Base-by-base conservation (phyloP, 169 alveolate species). In the Plasmodium blacklocki region DNA sequence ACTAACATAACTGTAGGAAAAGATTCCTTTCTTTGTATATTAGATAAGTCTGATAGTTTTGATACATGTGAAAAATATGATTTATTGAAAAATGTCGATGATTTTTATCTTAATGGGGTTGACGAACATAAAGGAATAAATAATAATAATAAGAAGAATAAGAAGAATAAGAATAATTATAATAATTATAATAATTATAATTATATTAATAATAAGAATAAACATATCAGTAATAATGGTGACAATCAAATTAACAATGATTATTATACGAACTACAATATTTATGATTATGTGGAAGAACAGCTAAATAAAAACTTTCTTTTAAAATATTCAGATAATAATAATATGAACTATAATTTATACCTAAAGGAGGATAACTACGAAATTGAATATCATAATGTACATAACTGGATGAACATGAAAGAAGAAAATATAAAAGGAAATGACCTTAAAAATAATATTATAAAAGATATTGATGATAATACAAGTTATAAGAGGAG, bases 1-100 rank as follows among this genome's bases (percentile, higher is more conserved):
- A 86, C 92, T 7, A 86, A 86, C 9, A 56, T 86, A 45, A 86
- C 92, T 0, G 63, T 86, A 18, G 92, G 92, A 5, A 64, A 86
- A 21, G 92, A 86, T 32, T 70, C 92, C n/a, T 72, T 66, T 62
- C 56, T 86, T 6, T 86, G 92, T 67, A 8, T 86, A 56, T 32
- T 86, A 12, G 66, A 66, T 43, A 68, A 71, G 9, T 9, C 64
- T 9, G 39, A 15, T 23, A 50, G 72, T 26, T 26, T 59, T 60
- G 59, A 56, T 32, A 58, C 43, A 14, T 12, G 29, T 9, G 54
- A 39, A 45, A 15, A 73, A 14, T 29, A 67, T 19, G 29, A 26
- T n/a, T 32, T 60, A 3, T 59, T 74, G 21, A 62, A 60, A 60
- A 21, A 74, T 12, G 12, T 74, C 11, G 23, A 74, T 18, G 29